Conservation (phyloP, 2,329 filamentous ascomycete genomes). For the Aschersonia sp. region DNA sequence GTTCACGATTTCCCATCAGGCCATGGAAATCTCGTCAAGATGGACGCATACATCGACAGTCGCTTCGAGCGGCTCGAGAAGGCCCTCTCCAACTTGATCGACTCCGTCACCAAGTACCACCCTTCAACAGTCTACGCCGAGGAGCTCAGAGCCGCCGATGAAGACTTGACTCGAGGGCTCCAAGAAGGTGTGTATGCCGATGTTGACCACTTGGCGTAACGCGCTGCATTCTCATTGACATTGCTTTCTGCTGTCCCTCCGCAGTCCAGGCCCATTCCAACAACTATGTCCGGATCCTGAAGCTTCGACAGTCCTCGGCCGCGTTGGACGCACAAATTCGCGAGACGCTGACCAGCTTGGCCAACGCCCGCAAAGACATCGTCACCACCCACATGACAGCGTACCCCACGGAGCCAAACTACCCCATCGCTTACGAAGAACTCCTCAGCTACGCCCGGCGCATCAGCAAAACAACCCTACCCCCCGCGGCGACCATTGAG, state of each 20-base stretch:
- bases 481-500: constrained; percentile 40
- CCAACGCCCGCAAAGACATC: constrained; percentile 59
- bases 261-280: constrained; percentile 61
- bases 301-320: constrained; percentile 51
- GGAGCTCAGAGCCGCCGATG: constrained; percentile 58
- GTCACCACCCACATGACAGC: constrained; percentile 44
- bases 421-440: constrained; percentile 53
- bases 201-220: too few species aligned
- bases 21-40: constrained; percentile 13
- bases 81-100: constrained; percentile 54
- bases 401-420: constrained; percentile 34
- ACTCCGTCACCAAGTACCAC: constrained; percentile 72
- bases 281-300: constrained; percentile 54
- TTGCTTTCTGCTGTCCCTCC: too few species aligned
- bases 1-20: not conserved
- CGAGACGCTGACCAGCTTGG: constrained; percentile 53
- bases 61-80: constrained; percentile 54
- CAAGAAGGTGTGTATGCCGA: constrained; percentile 35
- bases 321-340: constrained; percentile 60
- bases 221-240: not conserved
- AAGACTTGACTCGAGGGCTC: constrained; percentile 50
- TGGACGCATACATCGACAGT: constrained; percentile 48
- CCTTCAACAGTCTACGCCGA: constrained; percentile 53
- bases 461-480: constrained; percentile 68
- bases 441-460: constrained; percentile 65